Evolutionary conservation across 768 basidiomycete genomes (phyloP), one percentile per base, ranked within the genome.

Genomic region (Lepiota subincarnata): DNA sequence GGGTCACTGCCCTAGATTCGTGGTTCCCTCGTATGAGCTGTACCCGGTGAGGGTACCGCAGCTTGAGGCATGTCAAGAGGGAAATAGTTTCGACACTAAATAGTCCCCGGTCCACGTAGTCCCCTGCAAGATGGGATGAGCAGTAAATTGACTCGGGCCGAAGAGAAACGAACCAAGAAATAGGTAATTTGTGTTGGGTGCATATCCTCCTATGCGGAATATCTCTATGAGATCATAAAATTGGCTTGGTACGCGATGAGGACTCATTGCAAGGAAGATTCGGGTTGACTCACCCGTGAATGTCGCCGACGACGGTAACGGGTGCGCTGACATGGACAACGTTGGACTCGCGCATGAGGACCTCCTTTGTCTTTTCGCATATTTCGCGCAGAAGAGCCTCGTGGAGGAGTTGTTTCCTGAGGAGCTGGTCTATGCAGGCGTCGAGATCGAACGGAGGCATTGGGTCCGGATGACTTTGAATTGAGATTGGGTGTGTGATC

Each of bases 181-280:
- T 55, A 99, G 83, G 70, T 99, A 99, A 70, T 99, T 99, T 36
- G 96, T 99, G 64, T 96, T 78, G 1, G 96, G 96, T 1, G 92
- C 92, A 64, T 91, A 92, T 36, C 96, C 96, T 54, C 97, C 96
- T 83, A 99, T 98, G 46, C 95, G 84, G 65, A 99, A 99, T 66
- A 98, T 98, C 71, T 99, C 96, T 69, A 98, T 90, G 62, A 99
- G 81, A 76, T 99, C 96, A 75, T 98, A 96, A 72, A 99, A 99
- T 81, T 99, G 96, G 55, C 96, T 97, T 83, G 70, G 59, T n/a
- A 64, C 61, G 61, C 59, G 64, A 70, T 77, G 61, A 73, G 68
- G 61, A 59, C 54, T 50, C 24, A 34, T 54, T 54, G 48, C 40
- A 46, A 44, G 18, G 26, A 39, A 31, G 52, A 48, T 2, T 44